Conservation (phyloP, 2,329 filamentous ascomycete genomes). For the Colletotrichum brevisporum region DNA sequence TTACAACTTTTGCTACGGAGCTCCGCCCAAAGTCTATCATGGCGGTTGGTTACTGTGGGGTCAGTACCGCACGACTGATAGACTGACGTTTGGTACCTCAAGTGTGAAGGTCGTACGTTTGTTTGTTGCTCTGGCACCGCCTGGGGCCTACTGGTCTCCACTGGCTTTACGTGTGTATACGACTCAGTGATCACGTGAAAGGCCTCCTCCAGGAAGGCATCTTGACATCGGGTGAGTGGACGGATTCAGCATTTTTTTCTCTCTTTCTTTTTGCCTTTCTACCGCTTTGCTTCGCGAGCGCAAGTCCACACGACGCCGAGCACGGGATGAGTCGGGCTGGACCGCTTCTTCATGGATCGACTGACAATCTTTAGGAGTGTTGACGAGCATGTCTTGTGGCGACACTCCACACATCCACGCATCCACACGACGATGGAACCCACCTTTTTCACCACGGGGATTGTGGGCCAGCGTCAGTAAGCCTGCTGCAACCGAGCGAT, state of each 20-base stretch:
- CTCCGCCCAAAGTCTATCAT: slow-evolving; percentile 4
- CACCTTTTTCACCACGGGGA: slow-evolving; percentile 19
- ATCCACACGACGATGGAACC: slow-evolving; percentile 27
- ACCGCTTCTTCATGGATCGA: slow-evolving; percentile 27
- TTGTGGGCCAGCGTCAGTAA: slow-evolving; percentile 19
- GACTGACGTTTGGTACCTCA: slow-evolving; percentile 3
- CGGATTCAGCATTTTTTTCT: no score
- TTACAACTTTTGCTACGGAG: not conserved
- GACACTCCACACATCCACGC: slow-evolving; percentile 34
- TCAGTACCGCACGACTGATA: not conserved
- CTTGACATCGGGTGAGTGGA: no score
- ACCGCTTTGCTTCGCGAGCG: not conserved
- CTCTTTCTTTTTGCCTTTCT: no score
- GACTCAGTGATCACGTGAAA: slow-evolving; percentile 1
- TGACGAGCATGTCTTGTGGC: slow-evolving; percentile 13
- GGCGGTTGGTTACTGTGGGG: slow-evolving; percentile 3
- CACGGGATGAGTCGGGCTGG: slow-evolving; percentile 24
- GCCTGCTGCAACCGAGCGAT: slow-evolving; percentile 8
- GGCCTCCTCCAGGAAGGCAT: not conserved
- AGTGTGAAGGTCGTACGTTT: slow-evolving; percentile 13
- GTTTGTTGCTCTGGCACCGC: slow-evolving; percentile 5
- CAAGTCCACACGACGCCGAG: slow-evolving; percentile 1
- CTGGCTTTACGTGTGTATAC: not conserved
- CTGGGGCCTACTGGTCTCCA: slow-evolving; percentile 1
- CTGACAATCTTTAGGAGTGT: slow-evolving; percentile 16